Evolutionary conservation across 2,329 filamentous ascomycete species (phyloP).

Genomic region (Colletotrichum sp.): DNA sequence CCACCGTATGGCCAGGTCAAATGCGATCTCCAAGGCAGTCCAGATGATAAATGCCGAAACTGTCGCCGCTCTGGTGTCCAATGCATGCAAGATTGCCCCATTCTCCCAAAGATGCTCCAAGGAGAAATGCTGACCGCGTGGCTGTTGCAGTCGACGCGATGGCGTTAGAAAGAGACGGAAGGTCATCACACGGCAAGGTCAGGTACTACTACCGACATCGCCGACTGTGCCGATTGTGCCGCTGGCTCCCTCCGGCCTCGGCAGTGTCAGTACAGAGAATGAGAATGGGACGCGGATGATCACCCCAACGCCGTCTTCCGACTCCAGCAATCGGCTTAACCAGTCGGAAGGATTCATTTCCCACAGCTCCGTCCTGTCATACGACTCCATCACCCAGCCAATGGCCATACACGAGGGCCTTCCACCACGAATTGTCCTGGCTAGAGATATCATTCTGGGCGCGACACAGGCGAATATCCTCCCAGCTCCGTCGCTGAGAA

Average conservation of each 20-base stretch:
- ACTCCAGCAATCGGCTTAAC: background rate
- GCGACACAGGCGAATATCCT: background rate
- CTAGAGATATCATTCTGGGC: background rate
- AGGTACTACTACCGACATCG: background rate
- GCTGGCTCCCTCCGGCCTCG: background rate
- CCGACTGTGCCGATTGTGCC: background rate
- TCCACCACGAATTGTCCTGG: background rate
- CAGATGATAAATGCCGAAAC: background rate
- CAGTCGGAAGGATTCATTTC: background rate
- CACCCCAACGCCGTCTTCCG: background rate
- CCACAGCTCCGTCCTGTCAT: background rate
- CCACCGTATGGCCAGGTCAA: background rate
- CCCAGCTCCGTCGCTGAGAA: background rate
- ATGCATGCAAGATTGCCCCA: background rate
- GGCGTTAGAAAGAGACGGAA: background rate
- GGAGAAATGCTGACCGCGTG: background rate
- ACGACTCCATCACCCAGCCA: background rate
- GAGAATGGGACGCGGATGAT: background rate
- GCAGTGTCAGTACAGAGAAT: background rate
- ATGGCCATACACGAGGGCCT: accelerated
- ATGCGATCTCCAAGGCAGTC: background rate
- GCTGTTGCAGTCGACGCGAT: background rate
- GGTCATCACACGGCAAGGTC: background rate
- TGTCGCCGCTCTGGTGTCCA: background rate
- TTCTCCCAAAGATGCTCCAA: background rate